These are phyloP conservation scores for Coelastrella sp. DNA, from an alignment of 139 green algal species.

Conservation along the genomic window DNA sequence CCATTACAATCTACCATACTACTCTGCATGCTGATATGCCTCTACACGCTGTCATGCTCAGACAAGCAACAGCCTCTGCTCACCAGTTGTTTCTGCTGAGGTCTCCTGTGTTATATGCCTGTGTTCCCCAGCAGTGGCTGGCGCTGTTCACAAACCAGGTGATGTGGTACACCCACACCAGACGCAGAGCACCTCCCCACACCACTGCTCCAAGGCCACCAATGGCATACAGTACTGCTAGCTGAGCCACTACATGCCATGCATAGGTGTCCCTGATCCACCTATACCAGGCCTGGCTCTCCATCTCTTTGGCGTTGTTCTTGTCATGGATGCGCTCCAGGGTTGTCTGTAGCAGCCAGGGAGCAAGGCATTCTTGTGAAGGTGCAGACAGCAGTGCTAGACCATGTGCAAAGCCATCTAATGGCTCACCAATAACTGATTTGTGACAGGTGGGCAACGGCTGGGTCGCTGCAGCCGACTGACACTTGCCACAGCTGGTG, in stretches of 20 bases:
- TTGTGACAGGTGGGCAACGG: no score
- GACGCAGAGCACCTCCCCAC: constrained; percentile 94
- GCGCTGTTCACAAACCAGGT: constrained; percentile 99
- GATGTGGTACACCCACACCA: constrained; percentile 97
- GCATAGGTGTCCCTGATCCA: constrained; percentile 87
- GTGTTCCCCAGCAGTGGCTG: constrained; percentile 94
- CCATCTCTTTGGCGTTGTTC: constrained; percentile 89
- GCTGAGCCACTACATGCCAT: constrained; percentile 87
- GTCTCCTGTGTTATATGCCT: constrained; percentile 88
- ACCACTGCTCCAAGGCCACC: constrained; percentile 92
- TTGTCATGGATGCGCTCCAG: constrained; percentile 80
- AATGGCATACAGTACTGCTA: constrained; percentile 83
- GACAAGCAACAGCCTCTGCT: constrained; percentile 28
- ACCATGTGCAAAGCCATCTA: no score
- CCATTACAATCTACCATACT: not conserved
- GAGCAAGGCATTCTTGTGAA: constrained; percentile 88
- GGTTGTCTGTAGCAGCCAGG: constrained; percentile 77
- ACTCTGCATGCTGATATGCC: not conserved
- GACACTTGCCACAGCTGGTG: no score
- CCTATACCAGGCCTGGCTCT: constrained; percentile 92
- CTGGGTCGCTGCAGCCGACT: no score
- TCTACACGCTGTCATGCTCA: not conserved
- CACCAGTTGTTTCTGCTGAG: constrained; percentile 93
- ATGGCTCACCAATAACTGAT: constrained; percentile 79
- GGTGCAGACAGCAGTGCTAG: no score